phyloP scores from a whole-genome alignment of 1,139 yeast genomes.

The Candida albicans region DNA sequence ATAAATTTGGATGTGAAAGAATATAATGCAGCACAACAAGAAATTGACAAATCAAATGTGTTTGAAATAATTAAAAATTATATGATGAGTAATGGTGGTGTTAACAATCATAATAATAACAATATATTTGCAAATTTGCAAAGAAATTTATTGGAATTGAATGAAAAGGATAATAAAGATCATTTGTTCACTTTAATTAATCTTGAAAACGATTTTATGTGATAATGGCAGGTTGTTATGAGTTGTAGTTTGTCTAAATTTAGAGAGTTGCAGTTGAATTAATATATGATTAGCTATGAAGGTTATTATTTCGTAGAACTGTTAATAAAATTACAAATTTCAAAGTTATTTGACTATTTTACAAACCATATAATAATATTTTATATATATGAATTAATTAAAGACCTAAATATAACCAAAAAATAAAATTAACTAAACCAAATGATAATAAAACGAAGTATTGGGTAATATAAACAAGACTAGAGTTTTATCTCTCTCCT shows the following conservation, averaged over 20 bases:
- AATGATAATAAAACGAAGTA: background rate
- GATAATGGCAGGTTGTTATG: background rate
- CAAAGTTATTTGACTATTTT: too few relatives aligned
- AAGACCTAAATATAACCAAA: background rate
- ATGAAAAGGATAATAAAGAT: background rate
- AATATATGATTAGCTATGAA: too few relatives aligned
- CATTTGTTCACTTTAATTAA: background rate
- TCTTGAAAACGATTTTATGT: background rate
- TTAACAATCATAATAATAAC: background rate
- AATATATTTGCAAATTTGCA: background rate
- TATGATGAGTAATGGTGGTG: background rate
- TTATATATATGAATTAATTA: background rate
- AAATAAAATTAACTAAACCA: background rate
- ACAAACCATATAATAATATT: background rate
- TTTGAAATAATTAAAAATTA: background rate
- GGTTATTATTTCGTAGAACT: too few relatives aligned
- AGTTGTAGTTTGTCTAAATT: too few relatives aligned
- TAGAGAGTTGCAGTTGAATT: too few relatives aligned
- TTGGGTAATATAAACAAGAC: background rate
- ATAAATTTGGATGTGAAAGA: slow-evolving; percentile 2
- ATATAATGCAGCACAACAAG: too few relatives aligned
- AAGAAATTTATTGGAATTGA: background rate
- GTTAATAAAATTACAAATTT: too few relatives aligned
- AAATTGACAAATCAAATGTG: background rate
- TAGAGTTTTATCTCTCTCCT: background rate